These are phyloP conservation scores for Mycena latifolia DNA, from an alignment of 768 basidiomycete genomes.

Conservation along the genomic window DNA sequence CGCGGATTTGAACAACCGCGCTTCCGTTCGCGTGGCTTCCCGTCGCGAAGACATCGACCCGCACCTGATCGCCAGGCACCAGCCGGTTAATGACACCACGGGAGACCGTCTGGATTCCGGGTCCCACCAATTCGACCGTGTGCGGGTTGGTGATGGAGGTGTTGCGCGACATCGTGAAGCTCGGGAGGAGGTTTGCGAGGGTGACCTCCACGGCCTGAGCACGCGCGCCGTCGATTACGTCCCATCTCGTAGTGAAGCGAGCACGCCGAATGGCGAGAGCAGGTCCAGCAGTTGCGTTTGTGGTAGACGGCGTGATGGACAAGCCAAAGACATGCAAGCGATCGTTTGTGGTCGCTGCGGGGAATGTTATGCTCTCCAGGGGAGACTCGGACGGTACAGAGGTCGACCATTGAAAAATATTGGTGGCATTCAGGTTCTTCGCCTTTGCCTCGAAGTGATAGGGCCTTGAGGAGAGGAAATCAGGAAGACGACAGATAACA, in stretches of 20 bases:
- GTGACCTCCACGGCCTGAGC: slow-evolving; percentile 66
- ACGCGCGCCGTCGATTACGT: slow-evolving; percentile 48
- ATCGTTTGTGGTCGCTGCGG: slow-evolving; percentile 41
- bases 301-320: slow-evolving; percentile 51
- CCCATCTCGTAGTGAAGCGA: slow-evolving; percentile 62
- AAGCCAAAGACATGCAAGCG: slow-evolving; percentile 62
- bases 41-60: slow-evolving; percentile 60
- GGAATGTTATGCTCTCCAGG: slow-evolving; percentile 60
- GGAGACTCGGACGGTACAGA: slow-evolving; percentile 54
- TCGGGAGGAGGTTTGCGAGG: slow-evolving; percentile 62
- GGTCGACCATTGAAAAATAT: slow-evolving; percentile 60
- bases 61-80: slow-evolving; percentile 62
- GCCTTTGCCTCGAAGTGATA: slow-evolving; percentile 55
- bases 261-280: slow-evolving; percentile 56
- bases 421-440: slow-evolving; percentile 56
- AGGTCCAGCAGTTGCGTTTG: slow-evolving; percentile 35
- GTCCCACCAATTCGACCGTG: slow-evolving; percentile 51
- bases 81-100: slow-evolving; percentile 59
- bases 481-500: neutral
- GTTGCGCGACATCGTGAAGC: slow-evolving; percentile 38
- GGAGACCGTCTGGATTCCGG: slow-evolving; percentile 55
- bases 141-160: slow-evolving; percentile 50
- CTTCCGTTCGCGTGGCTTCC: slow-evolving; percentile 45
- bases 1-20: slow-evolving; percentile 50
- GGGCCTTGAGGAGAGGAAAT: slow-evolving; percentile 46